Evolutionary conservation across 129 eudicot species (phyloP).

Genomic region (Artemisia tridentata): DNA sequence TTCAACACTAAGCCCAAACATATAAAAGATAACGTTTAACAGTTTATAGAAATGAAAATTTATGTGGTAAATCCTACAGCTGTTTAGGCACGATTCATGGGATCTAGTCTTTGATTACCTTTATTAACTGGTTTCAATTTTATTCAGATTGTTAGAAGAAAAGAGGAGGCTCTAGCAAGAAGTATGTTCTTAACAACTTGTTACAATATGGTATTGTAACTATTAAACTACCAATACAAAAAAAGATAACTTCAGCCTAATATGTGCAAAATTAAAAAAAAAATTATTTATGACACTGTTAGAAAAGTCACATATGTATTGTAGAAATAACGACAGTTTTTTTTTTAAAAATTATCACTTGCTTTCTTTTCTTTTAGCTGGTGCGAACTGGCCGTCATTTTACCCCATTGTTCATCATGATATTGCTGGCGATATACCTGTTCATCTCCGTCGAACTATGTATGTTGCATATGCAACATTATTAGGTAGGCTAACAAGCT

Average conservation of each 20-base stretch:
- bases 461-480: conserved; percentile 40
- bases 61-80: neutral
- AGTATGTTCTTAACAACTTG: conserved; percentile 23
- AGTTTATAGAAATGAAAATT: neutral
- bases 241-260: too few species aligned
- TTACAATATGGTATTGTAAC: neutral
- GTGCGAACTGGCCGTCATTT: conserved; percentile 36
- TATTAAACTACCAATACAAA: too few species aligned
- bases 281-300: too few species aligned
- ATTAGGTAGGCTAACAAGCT: conserved; percentile 23
- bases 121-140: neutral
- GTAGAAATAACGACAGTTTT: neutral
- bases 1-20: too few species aligned
- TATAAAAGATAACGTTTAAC: too few species aligned
- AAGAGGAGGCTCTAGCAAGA: conserved; percentile 28
- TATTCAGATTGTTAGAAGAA: conserved; percentile 28
- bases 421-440: conserved; percentile 35
- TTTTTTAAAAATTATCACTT: neutral
- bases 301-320: too few species aligned
- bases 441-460: conserved; percentile 28
- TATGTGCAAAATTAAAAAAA: too few species aligned
- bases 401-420: conserved; percentile 38
- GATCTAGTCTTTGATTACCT: neutral
- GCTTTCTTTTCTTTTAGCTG: conserved; percentile 13
- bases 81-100: too few species aligned